phyloP scores from a whole-genome alignment of 345 rosid genomes.

The Populus davidiana region DNA sequence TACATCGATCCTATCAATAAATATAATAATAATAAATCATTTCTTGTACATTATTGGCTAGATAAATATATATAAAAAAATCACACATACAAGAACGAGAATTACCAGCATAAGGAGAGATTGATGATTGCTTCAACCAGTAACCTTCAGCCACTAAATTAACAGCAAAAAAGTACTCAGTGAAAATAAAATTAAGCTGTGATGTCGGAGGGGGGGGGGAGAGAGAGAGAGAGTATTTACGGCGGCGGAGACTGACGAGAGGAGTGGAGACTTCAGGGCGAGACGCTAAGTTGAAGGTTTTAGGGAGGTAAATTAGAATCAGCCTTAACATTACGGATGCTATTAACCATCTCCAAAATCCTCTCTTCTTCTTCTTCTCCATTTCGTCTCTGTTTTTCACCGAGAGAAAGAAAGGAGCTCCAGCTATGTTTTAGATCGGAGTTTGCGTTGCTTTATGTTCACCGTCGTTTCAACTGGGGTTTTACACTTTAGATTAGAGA shows the following conservation, averaged over 20 bases:
- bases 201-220: not conserved
- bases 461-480: not conserved
- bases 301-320: slow-evolving; percentile 51
- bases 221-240: slow-evolving; percentile 38
- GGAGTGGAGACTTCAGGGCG: slow-evolving; percentile 98
- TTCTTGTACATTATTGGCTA: not conserved
- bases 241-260: slow-evolving; percentile 89
- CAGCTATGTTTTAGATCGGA: not conserved
- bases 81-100: not conserved
- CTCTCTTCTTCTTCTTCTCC: slow-evolving; percentile 20
- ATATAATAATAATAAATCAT: not conserved
- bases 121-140: slow-evolving; percentile 86
- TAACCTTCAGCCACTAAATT: slow-evolving; percentile 85
- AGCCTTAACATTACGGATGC: slow-evolving; percentile 47
- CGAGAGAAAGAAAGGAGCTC: not conserved
- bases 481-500: not conserved
- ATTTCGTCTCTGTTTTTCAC: not conserved
- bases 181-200: not conserved
- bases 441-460: not conserved
- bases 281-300: slow-evolving; percentile 62
- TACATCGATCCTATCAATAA: slow-evolving; percentile 79
- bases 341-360: slow-evolving; percentile 54
- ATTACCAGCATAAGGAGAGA: slow-evolving; percentile 77
- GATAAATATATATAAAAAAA: not conserved
- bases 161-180: slow-evolving; percentile 3